Evolutionary conservation across 208 protist species (phyloP).

Genomic region (Crithidia expoeki): DNA sequence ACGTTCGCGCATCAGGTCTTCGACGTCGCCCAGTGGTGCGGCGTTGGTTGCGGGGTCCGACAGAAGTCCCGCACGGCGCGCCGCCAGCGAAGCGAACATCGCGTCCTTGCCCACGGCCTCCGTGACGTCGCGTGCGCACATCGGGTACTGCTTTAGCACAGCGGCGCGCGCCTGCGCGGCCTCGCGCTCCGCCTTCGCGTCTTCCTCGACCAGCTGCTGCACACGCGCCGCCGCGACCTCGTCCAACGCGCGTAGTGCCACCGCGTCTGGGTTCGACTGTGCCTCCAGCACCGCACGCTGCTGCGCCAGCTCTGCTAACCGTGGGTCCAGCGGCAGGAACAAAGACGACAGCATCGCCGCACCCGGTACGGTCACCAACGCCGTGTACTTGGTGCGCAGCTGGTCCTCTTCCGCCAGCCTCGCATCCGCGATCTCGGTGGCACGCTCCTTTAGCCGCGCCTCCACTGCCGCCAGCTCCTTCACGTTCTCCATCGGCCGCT

Average conservation of each 20-base stretch:
- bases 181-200: conserved; percentile 32
- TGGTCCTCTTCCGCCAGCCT: conserved; percentile 25
- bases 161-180: conserved; percentile 27
- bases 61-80: conserved; percentile 27
- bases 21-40: conserved; percentile 23
- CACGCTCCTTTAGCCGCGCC: conserved; percentile 22
- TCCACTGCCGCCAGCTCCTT: conserved; percentile 25
- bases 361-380: conserved; percentile 1
- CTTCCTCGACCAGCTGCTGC: conserved; percentile 32
- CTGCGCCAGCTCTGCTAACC: conserved; percentile 28
- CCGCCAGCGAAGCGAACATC: conserved; percentile 37
- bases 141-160: conserved; percentile 41
- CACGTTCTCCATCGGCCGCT: conserved; percentile 32
- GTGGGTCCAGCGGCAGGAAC: conserved; percentile 35
- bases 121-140: conserved; percentile 53
- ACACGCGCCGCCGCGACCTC: conserved; percentile 25
- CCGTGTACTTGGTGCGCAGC: conserved; percentile 20
- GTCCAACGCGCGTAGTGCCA: conserved; percentile 19
- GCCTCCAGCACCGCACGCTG: conserved; percentile 16
- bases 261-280: conserved; percentile 5
- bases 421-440: conserved; percentile 34
- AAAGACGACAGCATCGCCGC: conserved; percentile 36
- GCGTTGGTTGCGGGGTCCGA: conserved; percentile 27
- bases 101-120: conserved; percentile 48
- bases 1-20: conserved; percentile 36